phyloP scores from a whole-genome alignment of 2,329 filamentous ascomycete species.

The Geoglossum cookeanum region DNA sequence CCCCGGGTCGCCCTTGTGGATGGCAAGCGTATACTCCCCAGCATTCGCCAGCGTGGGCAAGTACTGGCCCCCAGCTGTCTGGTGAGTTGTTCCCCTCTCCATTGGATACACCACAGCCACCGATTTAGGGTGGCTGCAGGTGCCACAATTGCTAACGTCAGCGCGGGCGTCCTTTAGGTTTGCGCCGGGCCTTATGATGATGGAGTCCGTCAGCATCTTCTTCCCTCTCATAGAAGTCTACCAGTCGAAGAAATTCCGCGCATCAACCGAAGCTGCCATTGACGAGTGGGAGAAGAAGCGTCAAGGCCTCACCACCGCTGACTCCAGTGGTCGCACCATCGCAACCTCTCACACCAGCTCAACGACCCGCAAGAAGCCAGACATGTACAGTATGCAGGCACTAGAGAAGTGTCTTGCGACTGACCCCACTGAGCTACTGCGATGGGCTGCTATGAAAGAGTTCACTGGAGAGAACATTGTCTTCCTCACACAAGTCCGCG shows the following conservation, averaged over 20 bases:
- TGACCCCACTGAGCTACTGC: conserved; percentile 39
- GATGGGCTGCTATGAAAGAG: conserved; percentile 45
- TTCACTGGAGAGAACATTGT: conserved; percentile 55
- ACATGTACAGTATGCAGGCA: conserved; percentile 35
- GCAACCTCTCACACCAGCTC: not conserved
- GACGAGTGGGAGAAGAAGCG: conserved; percentile 16
- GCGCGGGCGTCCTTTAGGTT: conserved; percentile 17
- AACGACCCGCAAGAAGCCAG: conserved; percentile 8
- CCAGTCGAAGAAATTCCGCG: conserved; percentile 20
- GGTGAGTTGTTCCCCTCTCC: conserved; percentile 25
- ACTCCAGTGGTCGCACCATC: not conserved
- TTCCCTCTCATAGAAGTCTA: conserved; percentile 40
- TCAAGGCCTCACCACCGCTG: conserved; percentile 2
- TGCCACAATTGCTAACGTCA: not conserved
- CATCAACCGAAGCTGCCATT: conserved; percentile 18
- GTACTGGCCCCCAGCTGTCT: conserved; percentile 40
- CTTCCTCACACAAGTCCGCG: conserved; percentile 38
- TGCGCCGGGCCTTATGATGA: conserved; percentile 38
- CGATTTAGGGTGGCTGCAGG: not conserved
- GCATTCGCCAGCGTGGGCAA: conserved; percentile 33
- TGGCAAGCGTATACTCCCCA: conserved; percentile 34
- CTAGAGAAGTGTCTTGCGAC: conserved; percentile 40
- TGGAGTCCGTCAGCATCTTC: conserved; percentile 45
- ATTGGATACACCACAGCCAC: conserved; percentile 5
- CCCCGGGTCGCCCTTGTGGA: conserved; percentile 47